phyloP scores from a whole-genome alignment of 306 rosid genomes.

The Betula pendula region DNA sequence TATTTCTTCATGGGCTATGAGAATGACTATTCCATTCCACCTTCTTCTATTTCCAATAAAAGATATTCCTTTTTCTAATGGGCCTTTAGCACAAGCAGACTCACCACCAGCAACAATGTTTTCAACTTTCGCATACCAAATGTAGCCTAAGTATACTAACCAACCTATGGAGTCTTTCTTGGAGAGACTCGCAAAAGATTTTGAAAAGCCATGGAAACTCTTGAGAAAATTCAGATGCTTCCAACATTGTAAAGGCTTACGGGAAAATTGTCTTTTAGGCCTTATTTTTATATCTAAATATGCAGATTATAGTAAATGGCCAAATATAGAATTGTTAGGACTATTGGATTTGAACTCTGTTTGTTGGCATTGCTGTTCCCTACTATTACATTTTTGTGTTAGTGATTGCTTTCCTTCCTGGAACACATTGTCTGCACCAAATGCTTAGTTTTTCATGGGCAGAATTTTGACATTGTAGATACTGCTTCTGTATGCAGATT shows the following conservation, averaged over 20 bases:
- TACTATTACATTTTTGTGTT: neutral
- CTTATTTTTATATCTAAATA: neutral
- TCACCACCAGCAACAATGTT: no score
- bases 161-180: conserved; percentile 6
- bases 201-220: neutral
- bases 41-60: no score
- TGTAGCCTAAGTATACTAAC: conserved; percentile 13
- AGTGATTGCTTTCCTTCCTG: neutral
- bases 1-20: no score
- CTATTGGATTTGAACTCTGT: conserved; percentile 10
- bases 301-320: neutral
- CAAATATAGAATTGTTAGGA: conserved; percentile 2
- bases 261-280: neutral
- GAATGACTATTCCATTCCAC: no score
- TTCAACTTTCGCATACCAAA: no score
- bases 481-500: conserved; percentile 1
- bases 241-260: conserved; percentile 13
- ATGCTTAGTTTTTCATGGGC: neutral
- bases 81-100: no score
- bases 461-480: neutral
- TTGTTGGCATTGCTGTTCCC: neutral
- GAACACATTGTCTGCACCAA: neutral
- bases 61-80: no score
- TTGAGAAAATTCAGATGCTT: conserved; percentile 23
- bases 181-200: conserved; percentile 5